Evolutionary conservation across 192 early-diverging fungal genomes (phyloP).

Genomic region (Coemansia sp.): DNA sequence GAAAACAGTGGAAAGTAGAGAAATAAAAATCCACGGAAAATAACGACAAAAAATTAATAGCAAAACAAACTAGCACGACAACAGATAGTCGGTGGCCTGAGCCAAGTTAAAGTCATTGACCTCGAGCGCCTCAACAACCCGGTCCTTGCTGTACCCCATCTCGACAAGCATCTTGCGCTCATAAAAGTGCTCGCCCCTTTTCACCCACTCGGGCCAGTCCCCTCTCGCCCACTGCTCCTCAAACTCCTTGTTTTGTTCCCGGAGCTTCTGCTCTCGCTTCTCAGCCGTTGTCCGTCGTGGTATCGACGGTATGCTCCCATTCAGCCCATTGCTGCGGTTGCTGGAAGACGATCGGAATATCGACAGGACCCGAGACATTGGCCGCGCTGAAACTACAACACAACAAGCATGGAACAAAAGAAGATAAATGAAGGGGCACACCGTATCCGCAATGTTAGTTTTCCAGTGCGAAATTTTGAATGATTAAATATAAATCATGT

Average conservation of each 20-base stretch:
- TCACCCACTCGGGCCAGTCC: conserved; percentile 54
- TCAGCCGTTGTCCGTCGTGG: conserved; percentile 18
- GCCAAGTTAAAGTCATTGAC: conserved; percentile 57
- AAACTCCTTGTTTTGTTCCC: conserved; percentile 49
- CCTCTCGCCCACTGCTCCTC: conserved; percentile 50
- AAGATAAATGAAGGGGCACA: not conserved
- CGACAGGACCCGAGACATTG: conserved; percentile 54
- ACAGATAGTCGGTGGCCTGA: conserved; percentile 52
- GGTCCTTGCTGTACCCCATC: conserved; percentile 56
- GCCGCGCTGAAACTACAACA: conserved; percentile 47
- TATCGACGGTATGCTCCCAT: conserved; percentile 9
- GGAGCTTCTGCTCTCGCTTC: conserved; percentile 32
- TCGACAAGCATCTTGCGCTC: conserved; percentile 49
- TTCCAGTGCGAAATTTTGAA: not conserved
- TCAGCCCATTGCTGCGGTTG: conserved; percentile 12
- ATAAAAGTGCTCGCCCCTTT: conserved; percentile 36
- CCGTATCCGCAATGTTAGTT: not conserved
- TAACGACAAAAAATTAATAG: not conserved
- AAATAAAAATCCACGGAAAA: conserved; percentile 8
- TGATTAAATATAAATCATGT: not conserved
- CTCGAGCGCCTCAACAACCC: conserved; percentile 56
- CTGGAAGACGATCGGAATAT: conserved; percentile 47
- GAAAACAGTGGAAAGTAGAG: conserved; percentile 3
- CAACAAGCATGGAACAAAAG: not conserved
- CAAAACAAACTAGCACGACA: conserved; percentile 32